Evolutionary conservation across 2,329 filamentous ascomycete genomes (phyloP).

Genomic region (Cercospora sp.): DNA sequence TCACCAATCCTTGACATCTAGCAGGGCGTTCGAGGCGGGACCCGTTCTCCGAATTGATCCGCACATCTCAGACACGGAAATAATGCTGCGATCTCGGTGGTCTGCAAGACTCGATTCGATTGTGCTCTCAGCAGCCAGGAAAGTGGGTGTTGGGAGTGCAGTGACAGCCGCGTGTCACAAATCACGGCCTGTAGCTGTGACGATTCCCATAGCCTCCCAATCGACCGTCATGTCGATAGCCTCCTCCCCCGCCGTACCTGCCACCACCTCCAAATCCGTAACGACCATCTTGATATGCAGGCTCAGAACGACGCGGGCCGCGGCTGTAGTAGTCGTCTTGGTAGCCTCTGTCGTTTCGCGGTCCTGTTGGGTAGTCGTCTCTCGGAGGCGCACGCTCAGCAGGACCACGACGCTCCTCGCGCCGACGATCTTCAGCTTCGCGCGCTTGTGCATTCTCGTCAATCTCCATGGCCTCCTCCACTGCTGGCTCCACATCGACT

Average conservation of each 20-base stretch:
- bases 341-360: slow-evolving; percentile 26
- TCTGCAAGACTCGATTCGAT: neutral
- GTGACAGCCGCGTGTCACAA: neutral
- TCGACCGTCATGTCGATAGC: slow-evolving; percentile 32
- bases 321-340: slow-evolving; percentile 31
- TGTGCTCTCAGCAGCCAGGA: neutral
- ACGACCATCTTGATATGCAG: slow-evolving; percentile 47
- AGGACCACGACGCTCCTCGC: slow-evolving; percentile 37
- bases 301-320: slow-evolving; percentile 35
- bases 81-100: neutral
- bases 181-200: slow-evolving; percentile 11
- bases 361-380: slow-evolving; percentile 28
- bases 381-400: slow-evolving; percentile 28
- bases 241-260: slow-evolving; percentile 28
- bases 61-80: neutral
- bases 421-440: slow-evolving; percentile 35
- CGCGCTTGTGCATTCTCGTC: slow-evolving; percentile 39
- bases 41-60: neutral
- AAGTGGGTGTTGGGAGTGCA: neutral
- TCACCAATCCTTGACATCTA: neutral
- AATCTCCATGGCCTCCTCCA: slow-evolving; percentile 48
- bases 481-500: slow-evolving; percentile 23
- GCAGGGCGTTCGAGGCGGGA: neutral
- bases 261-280: slow-evolving; percentile 43
- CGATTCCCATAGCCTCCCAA: slow-evolving; percentile 10